A percentile compares a stretch with the other conserved stretches of the same genome.
Conservation (phyloP, 805 yeast genomes). For the Wickerhamiella nectarea region DNA sequence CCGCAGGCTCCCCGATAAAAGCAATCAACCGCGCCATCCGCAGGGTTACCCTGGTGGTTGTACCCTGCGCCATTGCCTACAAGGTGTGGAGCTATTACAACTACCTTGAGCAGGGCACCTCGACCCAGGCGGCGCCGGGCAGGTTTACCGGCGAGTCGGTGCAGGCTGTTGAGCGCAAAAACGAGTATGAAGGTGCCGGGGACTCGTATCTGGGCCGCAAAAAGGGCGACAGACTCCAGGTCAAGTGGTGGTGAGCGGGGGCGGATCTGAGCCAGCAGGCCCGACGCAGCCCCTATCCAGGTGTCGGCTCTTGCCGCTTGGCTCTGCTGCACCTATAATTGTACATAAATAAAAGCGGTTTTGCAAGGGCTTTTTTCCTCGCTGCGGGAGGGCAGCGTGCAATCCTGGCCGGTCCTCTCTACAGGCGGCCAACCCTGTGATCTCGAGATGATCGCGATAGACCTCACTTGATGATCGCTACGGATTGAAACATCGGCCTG, state of each 20-base stretch:
- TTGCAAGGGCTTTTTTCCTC: too few species aligned
- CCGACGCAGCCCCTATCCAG: neutral
- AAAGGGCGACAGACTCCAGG: conserved; percentile 17
- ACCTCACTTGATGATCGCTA: too few species aligned
- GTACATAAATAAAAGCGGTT: too few species aligned
- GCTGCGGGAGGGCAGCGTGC: too few species aligned
- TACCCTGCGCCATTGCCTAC: conserved; percentile 19
- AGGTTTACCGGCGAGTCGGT: conserved; percentile 23
- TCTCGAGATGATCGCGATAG: too few species aligned
- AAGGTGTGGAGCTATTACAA: conserved; percentile 18
- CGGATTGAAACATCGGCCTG: too few species aligned
- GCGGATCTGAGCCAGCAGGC: neutral
- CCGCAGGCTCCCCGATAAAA: conserved; percentile 17
- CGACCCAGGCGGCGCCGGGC: conserved; percentile 21
- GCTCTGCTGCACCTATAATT: too few species aligned
- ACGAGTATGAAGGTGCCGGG: conserved; percentile 28
- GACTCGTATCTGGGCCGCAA: conserved; percentile 24
- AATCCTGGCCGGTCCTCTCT: too few species aligned
- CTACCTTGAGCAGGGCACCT: conserved; percentile 12
- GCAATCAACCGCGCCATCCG: conserved; percentile 25
- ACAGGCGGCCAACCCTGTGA: too few species aligned
- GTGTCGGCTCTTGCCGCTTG: too few species aligned
- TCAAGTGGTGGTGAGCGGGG: neutral
- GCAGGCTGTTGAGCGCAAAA: conserved; percentile 22
- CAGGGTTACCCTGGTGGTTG: conserved; percentile 20